A percentile compares a stretch with the other conserved stretches of the same genome.
Evolutionary conservation across 2,329 filamentous ascomycete genomes (phyloP).

Genomic region (Aureobasidium sp.): DNA sequence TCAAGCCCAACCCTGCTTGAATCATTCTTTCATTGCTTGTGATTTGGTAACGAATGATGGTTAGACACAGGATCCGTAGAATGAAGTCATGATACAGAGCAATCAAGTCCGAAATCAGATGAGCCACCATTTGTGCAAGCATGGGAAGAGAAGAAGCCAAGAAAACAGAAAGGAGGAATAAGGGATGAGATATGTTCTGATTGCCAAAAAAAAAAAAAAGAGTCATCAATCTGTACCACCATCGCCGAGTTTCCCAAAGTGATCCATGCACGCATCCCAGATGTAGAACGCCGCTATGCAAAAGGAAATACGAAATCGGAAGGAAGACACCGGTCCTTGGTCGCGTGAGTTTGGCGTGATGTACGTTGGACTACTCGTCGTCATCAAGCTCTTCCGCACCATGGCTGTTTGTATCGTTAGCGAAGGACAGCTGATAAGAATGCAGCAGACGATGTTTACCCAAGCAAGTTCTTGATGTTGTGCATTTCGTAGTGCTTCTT

Average conservation of each 20-base stretch:
- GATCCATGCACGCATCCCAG: conserved; percentile 7
- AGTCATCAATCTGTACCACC: not conserved
- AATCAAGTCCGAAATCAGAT: not conserved
- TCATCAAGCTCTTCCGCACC: conserved; percentile 32
- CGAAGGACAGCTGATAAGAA: not conserved
- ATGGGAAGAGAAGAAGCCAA: not conserved
- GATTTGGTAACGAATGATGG: not conserved
- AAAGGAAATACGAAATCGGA: conserved; percentile 6
- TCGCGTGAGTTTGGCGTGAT: not conserved
- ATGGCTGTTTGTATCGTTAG: conserved; percentile 24
- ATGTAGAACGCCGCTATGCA: conserved; percentile 12
- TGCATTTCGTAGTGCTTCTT: conserved; percentile 99
- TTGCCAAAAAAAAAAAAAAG: not conserved
- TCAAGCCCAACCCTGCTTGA: conserved; percentile 24
- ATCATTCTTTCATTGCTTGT: not conserved
- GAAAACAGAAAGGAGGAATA: not conserved
- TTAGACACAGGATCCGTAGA: not conserved
- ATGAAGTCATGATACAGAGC: not conserved
- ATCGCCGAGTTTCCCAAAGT: not conserved
- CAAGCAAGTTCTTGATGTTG: conserved; percentile 80
- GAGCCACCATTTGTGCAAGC: not conserved
- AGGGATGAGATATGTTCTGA: not conserved
- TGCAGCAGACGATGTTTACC: conserved; percentile 40
- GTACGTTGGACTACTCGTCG: conserved; percentile 22
- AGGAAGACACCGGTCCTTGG: not conserved